A percentile compares a stretch with the other conserved stretches of the same genome.
These are phyloP conservation scores for Bondarzewia mesenterica DNA, from an alignment of 1,284 basidiomycete genomes.

Conservation along the genomic window DNA sequence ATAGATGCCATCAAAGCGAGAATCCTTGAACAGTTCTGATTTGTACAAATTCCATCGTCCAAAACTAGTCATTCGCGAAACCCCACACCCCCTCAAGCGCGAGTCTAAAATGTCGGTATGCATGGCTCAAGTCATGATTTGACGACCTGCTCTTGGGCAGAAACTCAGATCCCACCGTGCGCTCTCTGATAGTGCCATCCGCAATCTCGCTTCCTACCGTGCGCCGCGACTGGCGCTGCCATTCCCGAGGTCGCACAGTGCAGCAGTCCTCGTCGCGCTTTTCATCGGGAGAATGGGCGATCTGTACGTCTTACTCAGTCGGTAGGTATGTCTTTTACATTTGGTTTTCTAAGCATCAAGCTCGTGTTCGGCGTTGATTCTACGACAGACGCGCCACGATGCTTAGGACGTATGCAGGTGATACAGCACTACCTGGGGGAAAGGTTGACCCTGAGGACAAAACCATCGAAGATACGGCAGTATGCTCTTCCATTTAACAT, in stretches of 20 bases:
- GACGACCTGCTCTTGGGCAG: too few relatives aligned
- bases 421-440: slow-evolving; percentile 80
- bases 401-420: slow-evolving; percentile 70
- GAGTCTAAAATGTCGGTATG: slow-evolving; percentile 37
- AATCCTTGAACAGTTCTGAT: slow-evolving; percentile 14
- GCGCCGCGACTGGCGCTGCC: slow-evolving; percentile 32
- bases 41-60: slow-evolving; percentile 37
- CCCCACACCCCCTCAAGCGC: slow-evolving; percentile 36
- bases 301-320: slow-evolving; percentile 71
- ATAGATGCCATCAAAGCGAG: background rate
- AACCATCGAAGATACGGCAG: slow-evolving; percentile 72
- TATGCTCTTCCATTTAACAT: slow-evolving; percentile 29
- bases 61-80: slow-evolving; percentile 27
- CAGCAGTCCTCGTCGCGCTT: slow-evolving; percentile 71
- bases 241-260: slow-evolving; percentile 45
- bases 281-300: slow-evolving; percentile 79
- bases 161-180: background rate
- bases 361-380: background rate
- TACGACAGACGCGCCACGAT: slow-evolving; percentile 55
- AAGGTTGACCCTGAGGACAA: slow-evolving; percentile 64
- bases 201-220: slow-evolving; percentile 48
- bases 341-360: background rate
- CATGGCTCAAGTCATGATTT: too few relatives aligned
- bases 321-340: slow-evolving; percentile 34
- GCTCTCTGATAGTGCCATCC: slow-evolving; percentile 42